Evolutionary conservation across 2,329 filamentous ascomycete species (phyloP).

Genomic region (Hortaea werneckii): DNA sequence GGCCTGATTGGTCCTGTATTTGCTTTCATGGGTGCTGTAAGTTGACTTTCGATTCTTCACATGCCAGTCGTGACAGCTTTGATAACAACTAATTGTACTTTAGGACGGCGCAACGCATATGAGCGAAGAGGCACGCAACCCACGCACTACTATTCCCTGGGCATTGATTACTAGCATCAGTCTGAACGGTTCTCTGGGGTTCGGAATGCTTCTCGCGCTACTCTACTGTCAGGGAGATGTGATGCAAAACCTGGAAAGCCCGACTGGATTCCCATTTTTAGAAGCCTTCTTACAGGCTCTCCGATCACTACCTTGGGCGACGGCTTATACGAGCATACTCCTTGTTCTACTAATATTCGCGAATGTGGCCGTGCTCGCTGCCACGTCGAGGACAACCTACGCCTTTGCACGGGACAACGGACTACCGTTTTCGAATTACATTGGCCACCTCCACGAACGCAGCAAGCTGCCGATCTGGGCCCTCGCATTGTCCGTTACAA

Average conservation of each 20-base stretch:
- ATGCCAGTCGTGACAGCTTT: no score
- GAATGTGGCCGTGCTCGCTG: background rate
- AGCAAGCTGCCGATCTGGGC: slow-evolving; percentile 3
- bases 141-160: no score
- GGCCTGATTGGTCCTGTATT: no score
- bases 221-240: slow-evolving; percentile 21
- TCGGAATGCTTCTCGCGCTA: slow-evolving; percentile 29
- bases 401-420: background rate
- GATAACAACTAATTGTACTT: no score
- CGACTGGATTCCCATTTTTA: background rate
- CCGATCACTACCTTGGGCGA: slow-evolving; percentile 35
- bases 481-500: slow-evolving; percentile 10
- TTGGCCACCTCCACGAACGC: slow-evolving; percentile 1
- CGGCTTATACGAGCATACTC: no score
- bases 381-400: background rate
- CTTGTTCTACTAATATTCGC: background rate
- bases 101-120: no score
- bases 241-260: background rate
- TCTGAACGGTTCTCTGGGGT: slow-evolving; percentile 34
- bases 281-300: slow-evolving; percentile 36
- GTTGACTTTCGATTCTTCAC: no score
- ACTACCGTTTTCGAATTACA: slow-evolving; percentile 10
- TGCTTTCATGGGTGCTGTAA: no score
- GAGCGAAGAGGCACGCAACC: no score
- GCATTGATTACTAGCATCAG: no score